phyloP scores from a whole-genome alignment of 176 grass and related monocot species.

The Aegilops longissima region DNA sequence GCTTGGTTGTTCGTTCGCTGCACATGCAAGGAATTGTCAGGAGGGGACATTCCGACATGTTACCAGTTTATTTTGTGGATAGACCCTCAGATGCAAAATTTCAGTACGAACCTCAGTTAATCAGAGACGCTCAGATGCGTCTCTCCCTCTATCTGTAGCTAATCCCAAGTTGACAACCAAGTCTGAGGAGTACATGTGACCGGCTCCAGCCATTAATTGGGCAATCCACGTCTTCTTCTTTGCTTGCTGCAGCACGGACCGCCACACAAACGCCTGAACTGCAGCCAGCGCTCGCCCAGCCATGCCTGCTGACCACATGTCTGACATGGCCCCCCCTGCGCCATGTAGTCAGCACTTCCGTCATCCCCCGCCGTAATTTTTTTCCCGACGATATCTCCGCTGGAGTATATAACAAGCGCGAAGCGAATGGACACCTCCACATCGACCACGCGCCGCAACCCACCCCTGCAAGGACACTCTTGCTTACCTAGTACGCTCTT shows the following conservation, averaged over 20 bases:
- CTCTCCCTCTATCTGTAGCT: too few species aligned
- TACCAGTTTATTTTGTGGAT: too few species aligned
- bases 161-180: too few species aligned
- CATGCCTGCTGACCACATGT: background rate
- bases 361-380: background rate
- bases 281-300: background rate
- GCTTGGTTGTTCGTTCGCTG: too few species aligned
- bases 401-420: background rate
- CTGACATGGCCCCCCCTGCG: background rate
- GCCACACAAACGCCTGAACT: background rate
- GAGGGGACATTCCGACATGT: too few species aligned
- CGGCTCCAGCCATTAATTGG: background rate
- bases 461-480: background rate
- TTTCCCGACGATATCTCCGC: background rate
- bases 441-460: background rate
- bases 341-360: constrained; percentile 26
- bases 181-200: background rate
- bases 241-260: background rate
- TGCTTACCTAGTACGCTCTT: too few species aligned
- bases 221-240: background rate
- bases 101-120: too few species aligned
- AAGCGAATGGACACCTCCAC: background rate
- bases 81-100: too few species aligned
- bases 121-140: too few species aligned
- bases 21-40: too few species aligned